Conservation (phyloP, 1,284 basidiomycete genomes). For the Leccinum subatratum region DNA sequence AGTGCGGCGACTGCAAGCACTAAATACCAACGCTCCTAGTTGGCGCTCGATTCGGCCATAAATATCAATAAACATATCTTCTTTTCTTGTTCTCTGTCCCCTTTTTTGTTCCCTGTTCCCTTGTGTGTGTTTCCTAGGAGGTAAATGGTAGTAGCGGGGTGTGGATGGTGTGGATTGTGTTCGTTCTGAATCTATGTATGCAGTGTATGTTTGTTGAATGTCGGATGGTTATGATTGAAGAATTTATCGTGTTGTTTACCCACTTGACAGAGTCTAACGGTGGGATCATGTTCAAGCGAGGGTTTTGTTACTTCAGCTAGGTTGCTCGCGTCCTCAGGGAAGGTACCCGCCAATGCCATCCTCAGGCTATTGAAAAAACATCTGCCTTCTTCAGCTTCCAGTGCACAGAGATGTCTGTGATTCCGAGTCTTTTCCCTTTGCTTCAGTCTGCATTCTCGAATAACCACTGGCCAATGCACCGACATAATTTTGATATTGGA, state of each 20-base stretch:
- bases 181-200: neutral
- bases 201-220: neutral
- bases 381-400: too few relatives aligned
- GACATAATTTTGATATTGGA: too few relatives aligned
- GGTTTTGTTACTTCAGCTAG: neutral
- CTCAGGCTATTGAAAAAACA: too few relatives aligned
- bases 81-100: neutral
- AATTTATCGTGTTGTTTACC: neutral
- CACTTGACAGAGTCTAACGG: too few relatives aligned
- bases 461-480: too few relatives aligned
- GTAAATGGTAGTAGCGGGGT: neutral
- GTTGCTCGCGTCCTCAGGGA: too few relatives aligned
- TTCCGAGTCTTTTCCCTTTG: too few relatives aligned
- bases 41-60: neutral
- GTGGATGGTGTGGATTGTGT: neutral
- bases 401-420: too few relatives aligned
- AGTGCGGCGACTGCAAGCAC: slow-evolving; percentile 23
- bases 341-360: too few relatives aligned
- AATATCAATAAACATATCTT: slow-evolving; percentile 1
- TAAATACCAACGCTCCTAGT: slow-evolving; percentile 1
- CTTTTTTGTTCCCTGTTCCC: neutral
- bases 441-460: too few relatives aligned
- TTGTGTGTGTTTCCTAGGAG: neutral
- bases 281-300: neutral
- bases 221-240: neutral